phyloP scores from a whole-genome alignment of 345 rosid species.

The Rhodamnia rubescens region DNA sequence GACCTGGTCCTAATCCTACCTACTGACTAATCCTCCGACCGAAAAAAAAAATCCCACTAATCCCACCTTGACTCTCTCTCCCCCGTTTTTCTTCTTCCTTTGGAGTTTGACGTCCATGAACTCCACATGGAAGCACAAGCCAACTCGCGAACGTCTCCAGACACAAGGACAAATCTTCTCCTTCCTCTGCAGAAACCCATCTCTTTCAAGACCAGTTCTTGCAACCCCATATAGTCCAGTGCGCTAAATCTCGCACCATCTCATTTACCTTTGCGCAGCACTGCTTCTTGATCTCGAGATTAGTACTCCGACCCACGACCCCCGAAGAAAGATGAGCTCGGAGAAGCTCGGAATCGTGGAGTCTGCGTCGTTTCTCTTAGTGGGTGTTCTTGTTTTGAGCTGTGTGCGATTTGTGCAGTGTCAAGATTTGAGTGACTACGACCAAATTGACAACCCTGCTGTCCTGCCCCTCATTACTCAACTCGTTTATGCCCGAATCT shows the following conservation, averaged over 20 bases:
- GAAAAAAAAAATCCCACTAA: background rate
- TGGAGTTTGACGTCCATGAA: background rate
- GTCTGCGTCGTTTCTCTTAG: conserved; percentile 21
- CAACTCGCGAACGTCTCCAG: background rate
- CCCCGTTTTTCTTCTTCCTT: background rate
- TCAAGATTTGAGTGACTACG: conserved; percentile 47
- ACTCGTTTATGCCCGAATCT: conserved; percentile 17
- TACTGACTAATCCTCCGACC: too few species aligned
- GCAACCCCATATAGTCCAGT: background rate
- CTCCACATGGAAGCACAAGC: background rate
- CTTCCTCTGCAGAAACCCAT: background rate
- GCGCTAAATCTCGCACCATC: background rate
- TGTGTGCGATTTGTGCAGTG: conserved; percentile 18
- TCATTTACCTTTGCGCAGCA: background rate
- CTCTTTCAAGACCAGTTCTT: background rate
- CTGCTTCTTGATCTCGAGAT: background rate
- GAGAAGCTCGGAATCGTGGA: conserved; percentile 15
- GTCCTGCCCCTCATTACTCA: conserved; percentile 24
- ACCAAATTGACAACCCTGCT: conserved; percentile 33
- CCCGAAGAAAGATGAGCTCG: conserved; percentile 17
- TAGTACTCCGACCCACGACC: background rate
- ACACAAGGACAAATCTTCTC: background rate
- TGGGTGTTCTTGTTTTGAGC: conserved; percentile 29
- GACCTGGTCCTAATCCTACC: background rate
- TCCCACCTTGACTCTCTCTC: background rate